These are phyloP conservation scores for Nicotiana sylvestris DNA, from an alignment of 257 asterid genomes.

Conservation along the genomic window DNA sequence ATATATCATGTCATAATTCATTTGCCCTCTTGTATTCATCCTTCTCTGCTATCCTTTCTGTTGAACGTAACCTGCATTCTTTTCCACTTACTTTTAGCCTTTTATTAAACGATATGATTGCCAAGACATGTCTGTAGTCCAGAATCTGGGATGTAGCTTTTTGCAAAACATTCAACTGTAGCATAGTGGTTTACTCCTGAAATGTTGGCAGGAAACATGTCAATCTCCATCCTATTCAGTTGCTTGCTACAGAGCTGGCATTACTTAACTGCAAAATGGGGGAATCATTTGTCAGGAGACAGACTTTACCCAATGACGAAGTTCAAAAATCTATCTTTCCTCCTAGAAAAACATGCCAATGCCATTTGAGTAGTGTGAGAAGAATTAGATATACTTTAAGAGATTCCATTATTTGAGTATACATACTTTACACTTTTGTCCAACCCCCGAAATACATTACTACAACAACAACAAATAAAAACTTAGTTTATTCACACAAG, in stretches of 20 bases:
- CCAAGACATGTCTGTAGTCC: not conserved
- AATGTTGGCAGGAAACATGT: not conserved
- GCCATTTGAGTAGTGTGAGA: not conserved
- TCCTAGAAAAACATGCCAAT: not conserved
- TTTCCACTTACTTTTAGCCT: not conserved
- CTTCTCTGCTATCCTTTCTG: not conserved
- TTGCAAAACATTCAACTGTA: slow-evolving; percentile 1
- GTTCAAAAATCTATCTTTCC: not conserved
- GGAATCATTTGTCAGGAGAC: not conserved
- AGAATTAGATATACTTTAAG: not conserved
- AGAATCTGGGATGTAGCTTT: not conserved
- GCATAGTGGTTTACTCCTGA: not conserved
- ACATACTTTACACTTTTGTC: not conserved
- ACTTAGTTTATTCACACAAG: no score
- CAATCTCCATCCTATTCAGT: not conserved
- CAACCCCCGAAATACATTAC: not conserved
- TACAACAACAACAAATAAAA: no score
- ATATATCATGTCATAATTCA: not conserved
- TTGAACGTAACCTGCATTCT: not conserved
- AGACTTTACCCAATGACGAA: not conserved
- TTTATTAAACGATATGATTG: not conserved
- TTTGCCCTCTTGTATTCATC: not conserved
- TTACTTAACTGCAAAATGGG: not conserved
- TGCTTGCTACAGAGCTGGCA: not conserved
- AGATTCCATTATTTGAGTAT: not conserved